A percentile compares a stretch with the other conserved stretches of the same genome.
Evolutionary conservation across 2,329 filamentous ascomycete species (phyloP).

Genomic region (Xylaria sp.): DNA sequence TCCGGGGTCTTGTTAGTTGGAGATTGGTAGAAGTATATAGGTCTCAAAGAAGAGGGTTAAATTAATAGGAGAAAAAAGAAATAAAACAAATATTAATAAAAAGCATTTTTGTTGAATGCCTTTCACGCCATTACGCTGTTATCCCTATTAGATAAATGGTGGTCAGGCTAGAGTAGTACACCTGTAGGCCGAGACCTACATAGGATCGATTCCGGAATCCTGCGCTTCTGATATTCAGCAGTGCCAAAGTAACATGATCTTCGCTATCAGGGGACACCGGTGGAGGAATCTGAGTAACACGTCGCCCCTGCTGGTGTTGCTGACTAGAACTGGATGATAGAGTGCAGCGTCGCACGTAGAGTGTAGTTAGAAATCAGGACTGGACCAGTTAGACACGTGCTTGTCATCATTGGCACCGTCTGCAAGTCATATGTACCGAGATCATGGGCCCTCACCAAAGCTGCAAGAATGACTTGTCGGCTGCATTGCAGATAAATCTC

Average conservation of each 20-base stretch:
- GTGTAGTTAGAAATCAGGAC: constrained; percentile 10
- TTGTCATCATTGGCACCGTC: constrained; percentile 19
- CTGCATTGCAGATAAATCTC: background rate
- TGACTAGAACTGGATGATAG: constrained; percentile 24
- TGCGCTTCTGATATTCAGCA: background rate
- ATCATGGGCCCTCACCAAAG: constrained; percentile 20
- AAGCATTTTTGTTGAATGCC: background rate
- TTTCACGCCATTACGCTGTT: background rate
- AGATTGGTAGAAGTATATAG: background rate
- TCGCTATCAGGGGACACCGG: background rate
- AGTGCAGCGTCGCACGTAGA: constrained; percentile 1
- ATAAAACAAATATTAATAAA: background rate
- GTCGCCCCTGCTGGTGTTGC: constrained; percentile 16
- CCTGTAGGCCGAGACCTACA: constrained; percentile 25
- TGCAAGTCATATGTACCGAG: constrained; percentile 31
- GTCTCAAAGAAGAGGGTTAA: background rate
- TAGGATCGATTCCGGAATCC: constrained; percentile 12
- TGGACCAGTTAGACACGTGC: constrained; percentile 23
- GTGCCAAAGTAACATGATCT: constrained; percentile 15
- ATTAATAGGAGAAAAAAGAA: background rate
- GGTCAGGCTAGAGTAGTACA: constrained; percentile 24
- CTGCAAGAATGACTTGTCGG: constrained; percentile 25
- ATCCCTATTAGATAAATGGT: constrained; percentile 4
- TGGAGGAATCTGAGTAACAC: constrained; percentile 1
- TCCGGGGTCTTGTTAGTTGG: background rate